Conservation (phyloP, 306 rosid species). For the Dalbergia oliveri region DNA sequence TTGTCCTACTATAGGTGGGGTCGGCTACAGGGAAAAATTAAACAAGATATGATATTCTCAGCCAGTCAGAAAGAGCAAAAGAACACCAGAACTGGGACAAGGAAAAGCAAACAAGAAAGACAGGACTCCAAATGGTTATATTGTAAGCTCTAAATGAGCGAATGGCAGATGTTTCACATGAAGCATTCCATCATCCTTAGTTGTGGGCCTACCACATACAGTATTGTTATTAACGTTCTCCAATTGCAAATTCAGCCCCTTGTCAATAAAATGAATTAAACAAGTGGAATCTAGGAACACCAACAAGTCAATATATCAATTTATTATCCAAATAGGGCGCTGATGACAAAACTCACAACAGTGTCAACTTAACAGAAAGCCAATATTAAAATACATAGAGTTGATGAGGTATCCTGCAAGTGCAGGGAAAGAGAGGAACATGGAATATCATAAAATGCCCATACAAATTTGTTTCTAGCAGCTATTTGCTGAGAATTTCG, state of each 20-base stretch:
- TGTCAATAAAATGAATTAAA: conserved; percentile 19
- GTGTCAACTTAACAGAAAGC: conserved; percentile 12
- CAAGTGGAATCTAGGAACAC: conserved; percentile 6
- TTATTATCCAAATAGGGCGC: background rate
- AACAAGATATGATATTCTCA: conserved; percentile 7
- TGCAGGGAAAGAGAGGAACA: conserved; percentile 2
- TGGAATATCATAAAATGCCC: background rate
- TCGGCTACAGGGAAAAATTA: background rate
- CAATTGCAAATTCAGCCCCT: conserved; percentile 3
- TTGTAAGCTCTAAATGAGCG: conserved; percentile 18
- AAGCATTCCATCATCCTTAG: conserved; percentile 16
- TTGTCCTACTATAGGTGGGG: no score
- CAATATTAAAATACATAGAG: conserved; percentile 17
- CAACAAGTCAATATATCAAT: background rate
- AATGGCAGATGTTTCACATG: background rate
- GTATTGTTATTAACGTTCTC: background rate
- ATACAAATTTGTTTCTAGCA: no score
- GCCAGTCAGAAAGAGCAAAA: conserved; percentile 15
- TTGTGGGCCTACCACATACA: background rate
- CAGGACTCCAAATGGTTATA: conserved; percentile 17
- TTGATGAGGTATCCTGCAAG: background rate
- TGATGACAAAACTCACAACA: conserved; percentile 1
- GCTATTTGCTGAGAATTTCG: no score
- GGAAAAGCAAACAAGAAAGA: conserved; percentile 16
- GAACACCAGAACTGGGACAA: background rate